Evolutionary conservation across 805 yeast species (phyloP), one percentile per base, ranked within the genome.

Genomic region (Saturnispora galanensis): DNA sequence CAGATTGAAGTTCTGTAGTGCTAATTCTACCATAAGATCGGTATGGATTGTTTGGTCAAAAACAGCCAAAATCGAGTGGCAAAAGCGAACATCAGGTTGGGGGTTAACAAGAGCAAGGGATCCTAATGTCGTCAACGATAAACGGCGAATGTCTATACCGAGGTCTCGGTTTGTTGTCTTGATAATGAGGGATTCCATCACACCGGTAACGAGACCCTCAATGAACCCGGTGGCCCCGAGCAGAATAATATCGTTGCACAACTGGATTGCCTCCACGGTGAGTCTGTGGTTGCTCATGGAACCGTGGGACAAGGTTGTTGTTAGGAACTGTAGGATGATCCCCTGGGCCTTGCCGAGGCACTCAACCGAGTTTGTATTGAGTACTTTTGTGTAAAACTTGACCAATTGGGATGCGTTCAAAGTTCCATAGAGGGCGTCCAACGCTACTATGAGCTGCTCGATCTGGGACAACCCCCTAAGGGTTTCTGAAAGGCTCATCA

Each of bases 311-410:
- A 58, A 44, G n/a, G 60, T 52, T 4, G 29, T 36, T 4, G 50
- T 41, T 5, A 62, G 42, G 37, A 53, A 56, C 2, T 47, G 44
- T 7, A 60, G 18, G 3, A 63, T 34, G n/a, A 11, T 62, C 48
- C 32, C 62, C 60, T 21, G 26, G 16, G 9, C 38, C 9, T 52
- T 31, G 1, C 64, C 69, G 43, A 69, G 58, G 35, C 49, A 56
- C 18, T 54, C 43, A 31, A 69, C 42, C 4, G 60, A 50, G 46
- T 65, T 67, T 10, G 57, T 56, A 5, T 49, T 41, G n/a, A 69
- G 46, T 1, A 68, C 46, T 1, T 63, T 52, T 2, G 65, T 55
- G 44, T 68, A 69, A 41, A 70, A 65, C 43, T 54, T 66, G 26
- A 21, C 26, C 26, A 21, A 21, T 21, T 21, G 26, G 39, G 66